Conservation (phyloP, 75 land plant genomes). For the Pinus tabuliformis region DNA sequence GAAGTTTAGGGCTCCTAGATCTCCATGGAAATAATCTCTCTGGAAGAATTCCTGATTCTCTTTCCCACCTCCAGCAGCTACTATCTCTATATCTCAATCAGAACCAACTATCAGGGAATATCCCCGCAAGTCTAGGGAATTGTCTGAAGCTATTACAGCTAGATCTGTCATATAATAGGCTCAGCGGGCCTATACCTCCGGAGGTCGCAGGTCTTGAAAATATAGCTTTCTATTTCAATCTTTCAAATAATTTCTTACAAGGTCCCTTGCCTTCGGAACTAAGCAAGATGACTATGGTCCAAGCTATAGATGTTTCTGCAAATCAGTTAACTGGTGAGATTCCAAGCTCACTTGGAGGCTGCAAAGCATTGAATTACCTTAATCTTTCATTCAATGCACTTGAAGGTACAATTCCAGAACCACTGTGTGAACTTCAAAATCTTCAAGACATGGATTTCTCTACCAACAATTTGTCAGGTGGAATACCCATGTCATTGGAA, state of each 20-base stretch:
- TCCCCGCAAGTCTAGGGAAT: neutral
- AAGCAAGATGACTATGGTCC: constrained; percentile 20
- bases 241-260: neutral
- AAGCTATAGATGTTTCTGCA: constrained; percentile 19
- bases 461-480: constrained; percentile 20
- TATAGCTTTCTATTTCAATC: neutral
- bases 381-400: constrained; percentile 11
- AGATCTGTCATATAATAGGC: neutral
- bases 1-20: neutral
- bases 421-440: constrained; percentile 18
- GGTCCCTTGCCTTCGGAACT: neutral
- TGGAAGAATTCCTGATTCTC: neutral
- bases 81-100: neutral
- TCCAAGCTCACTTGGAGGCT: constrained; percentile 12
- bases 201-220: neutral
- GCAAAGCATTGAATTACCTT: constrained; percentile 15
- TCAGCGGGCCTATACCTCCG: neutral
- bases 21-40: neutral
- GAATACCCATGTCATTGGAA: constrained; percentile 18
- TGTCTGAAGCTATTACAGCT: neutral
- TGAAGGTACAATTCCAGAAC: constrained; percentile 14
- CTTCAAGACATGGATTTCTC: constrained; percentile 30
- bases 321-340: constrained; percentile 19
- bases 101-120: neutral
- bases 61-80: neutral